A percentile compares a stretch with the other conserved stretches of the same genome.
These are phyloP conservation scores for Podila epicladia DNA, from an alignment of 192 early-diverging fungal genomes.

Conservation along the genomic window DNA sequence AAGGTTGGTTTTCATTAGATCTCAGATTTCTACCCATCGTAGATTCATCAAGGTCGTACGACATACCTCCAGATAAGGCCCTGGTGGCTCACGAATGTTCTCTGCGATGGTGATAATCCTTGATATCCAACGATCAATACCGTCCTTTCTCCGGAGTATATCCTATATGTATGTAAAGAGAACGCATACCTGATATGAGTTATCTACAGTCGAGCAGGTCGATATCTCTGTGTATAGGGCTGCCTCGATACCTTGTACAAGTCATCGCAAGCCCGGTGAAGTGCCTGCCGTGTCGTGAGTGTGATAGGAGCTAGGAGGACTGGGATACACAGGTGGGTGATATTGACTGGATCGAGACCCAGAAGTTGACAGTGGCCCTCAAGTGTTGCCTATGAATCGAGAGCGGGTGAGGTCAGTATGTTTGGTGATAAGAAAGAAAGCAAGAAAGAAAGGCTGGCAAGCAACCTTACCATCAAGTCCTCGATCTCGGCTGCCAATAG, in stretches of 20 bases:
- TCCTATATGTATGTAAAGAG: constrained; percentile 10
- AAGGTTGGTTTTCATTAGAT: background rate
- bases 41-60: too few relatives aligned
- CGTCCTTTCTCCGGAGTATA: constrained; percentile 29
- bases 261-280: constrained; percentile 30
- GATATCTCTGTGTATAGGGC: too few relatives aligned
- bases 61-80: constrained; percentile 21
- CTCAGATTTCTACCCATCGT: too few relatives aligned
- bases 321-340: constrained; percentile 26
- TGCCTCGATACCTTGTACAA: constrained; percentile 19
- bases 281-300: constrained; percentile 19
- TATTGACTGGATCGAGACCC: constrained; percentile 35
- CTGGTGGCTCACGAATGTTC: constrained; percentile 35
- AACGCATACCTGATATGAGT: background rate
- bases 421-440: background rate
- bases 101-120: constrained; percentile 40
- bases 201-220: background rate
- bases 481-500: constrained; percentile 58
- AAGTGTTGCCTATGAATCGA: constrained; percentile 13
- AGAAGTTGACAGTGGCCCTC: constrained; percentile 33
- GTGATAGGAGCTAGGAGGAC: constrained; percentile 17
- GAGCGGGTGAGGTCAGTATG: background rate
- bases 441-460: constrained; percentile 5
- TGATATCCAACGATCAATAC: constrained; percentile 32
- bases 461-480: constrained; percentile 54